Evolutionary conservation across 805 yeast genomes (phyloP), one percentile per base, ranked within the genome.

Genomic region (Candida nitratophila): DNA sequence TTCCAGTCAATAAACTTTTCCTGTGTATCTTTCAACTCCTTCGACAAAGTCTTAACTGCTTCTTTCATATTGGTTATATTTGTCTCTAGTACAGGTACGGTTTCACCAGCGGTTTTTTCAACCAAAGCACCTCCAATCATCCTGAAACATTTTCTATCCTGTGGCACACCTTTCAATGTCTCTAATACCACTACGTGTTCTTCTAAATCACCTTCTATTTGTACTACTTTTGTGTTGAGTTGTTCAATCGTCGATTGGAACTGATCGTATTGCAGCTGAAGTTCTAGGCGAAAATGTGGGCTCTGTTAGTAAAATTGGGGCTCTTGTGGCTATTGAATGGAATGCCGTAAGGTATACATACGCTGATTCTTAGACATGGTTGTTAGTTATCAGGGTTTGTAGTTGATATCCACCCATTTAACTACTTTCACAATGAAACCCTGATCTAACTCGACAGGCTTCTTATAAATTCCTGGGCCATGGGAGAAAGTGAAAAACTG

Each of bases 71-170:
- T 83, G 10, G 62, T 61, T 20, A 70, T 55, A 52, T 85, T 88
- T 22, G 76, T 69, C 42, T 73, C 70, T 43, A 88, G 64, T 11
- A 81, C 70, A 12, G 81, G 82, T 4, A 74, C 64, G 4, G 90
- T 93, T 35, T 86, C 88, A n/a, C 73, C 81, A 4, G 88, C 93
- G 4, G 81, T 73, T 51, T 86, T 82, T 57, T 89, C 95, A 16
- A 90, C 85, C 29, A 91, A 71, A 3, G 90, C 96, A 10, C 96
- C 95, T 22, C 96, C 97, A 29, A 91, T 76, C 96, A 93, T 88
- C 55, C 95, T 79, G 66, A 80, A 89, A 57, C 97, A 88, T 58
- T 82, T 81, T 48, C 99, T 77, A 38, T 74, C 79, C 2, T 53
- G 49, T 21, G 81, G 79, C 10, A 79, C 68, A 1, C 64, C 67